Evolutionary conservation across 163 green algal genomes (phyloP).

Genomic region (Chlamydomonas reinhardtii): DNA sequence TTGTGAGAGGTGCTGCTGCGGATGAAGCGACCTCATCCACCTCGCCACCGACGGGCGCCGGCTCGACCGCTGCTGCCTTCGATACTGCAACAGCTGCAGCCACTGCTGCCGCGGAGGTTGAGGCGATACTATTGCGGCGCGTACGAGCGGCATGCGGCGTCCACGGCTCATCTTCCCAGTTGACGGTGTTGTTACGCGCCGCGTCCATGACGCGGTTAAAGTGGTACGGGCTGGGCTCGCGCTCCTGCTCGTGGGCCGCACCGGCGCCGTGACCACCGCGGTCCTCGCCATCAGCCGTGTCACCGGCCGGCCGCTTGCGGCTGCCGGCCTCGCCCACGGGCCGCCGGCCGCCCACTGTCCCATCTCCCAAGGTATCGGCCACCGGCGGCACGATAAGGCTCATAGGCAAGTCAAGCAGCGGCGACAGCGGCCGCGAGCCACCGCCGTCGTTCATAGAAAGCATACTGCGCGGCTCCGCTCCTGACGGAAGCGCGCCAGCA

Average conservation of each 20-base stretch:
- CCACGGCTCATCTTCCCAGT: neutral
- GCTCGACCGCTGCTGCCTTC: neutral
- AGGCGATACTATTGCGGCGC: neutral
- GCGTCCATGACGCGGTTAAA: neutral
- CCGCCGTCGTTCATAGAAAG: neutral
- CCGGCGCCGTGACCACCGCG: neutral
- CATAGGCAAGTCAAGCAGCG: constrained; percentile 32
- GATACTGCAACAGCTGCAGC: neutral
- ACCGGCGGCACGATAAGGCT: neutral
- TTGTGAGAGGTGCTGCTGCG: neutral
- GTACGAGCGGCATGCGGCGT: too few species aligned
- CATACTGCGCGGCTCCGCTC: neutral
- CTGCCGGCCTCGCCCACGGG: neutral
- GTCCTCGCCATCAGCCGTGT: neutral
- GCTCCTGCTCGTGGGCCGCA: neutral
- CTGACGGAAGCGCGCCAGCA: neutral
- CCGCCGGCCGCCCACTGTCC: too few species aligned
- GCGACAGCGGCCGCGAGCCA: constrained; percentile 5
- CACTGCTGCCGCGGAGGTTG: neutral
- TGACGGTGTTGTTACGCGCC: neutral
- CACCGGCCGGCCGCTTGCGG: neutral
- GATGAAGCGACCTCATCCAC: neutral
- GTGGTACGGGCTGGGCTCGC: neutral
- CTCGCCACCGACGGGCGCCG: neutral
- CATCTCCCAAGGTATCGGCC: neutral